Evolutionary conservation across 257 asterid genomes (phyloP), one percentile per base, ranked within the genome.

Genomic region (Voacanga thouarsii): DNA sequence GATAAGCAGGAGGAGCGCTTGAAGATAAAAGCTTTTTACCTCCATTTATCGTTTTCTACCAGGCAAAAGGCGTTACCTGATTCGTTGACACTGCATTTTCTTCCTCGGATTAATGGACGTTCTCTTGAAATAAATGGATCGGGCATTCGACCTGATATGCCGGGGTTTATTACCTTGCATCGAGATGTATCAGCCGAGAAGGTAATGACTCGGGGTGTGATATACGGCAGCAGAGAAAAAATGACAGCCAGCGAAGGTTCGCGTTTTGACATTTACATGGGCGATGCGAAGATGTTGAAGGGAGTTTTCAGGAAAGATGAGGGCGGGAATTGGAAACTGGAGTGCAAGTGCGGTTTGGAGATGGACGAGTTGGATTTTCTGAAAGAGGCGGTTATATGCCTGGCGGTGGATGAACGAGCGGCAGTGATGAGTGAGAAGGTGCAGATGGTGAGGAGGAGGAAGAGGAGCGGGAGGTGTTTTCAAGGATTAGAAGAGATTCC

Each of bases 401-500:
- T 91, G 41, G 91, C 82, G 77, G 89, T 83, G 84, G 97, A 89
- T 57, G 94, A 88, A 3, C 44, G 23, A 51, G 78, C 19, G 79
- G 23, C 28, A 78, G 15, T 64, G 82, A 76, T 89, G 83, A 82
- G 21, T 4, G 83, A 81, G 87, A 88, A 75, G 79, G 90, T 91
- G 83, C 87, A 77, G 76, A 80, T 80, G 86, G 84, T 11, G 61
- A 77, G 39, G 83, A 49, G 41, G 61, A 78, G 78, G 12, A 12
- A 65, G 77, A 57, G 26, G 81, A 50, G 80, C 44, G 28, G 68
- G 37, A 74, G 84, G 76, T 74, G 90, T 37, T 79, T 82, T 23
- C 80, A 64, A 55, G 71, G 71, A 67, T 71, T 92, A 89, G 97
- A 89, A 86, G 96, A 92, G 87, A 91, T 91, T 59, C 97, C 97